A percentile compares a stretch with the other conserved stretches of the same genome.
Evolutionary conservation across 1,139 yeast species (phyloP).

Genomic region (Arxiozyma heterogenica): DNA sequence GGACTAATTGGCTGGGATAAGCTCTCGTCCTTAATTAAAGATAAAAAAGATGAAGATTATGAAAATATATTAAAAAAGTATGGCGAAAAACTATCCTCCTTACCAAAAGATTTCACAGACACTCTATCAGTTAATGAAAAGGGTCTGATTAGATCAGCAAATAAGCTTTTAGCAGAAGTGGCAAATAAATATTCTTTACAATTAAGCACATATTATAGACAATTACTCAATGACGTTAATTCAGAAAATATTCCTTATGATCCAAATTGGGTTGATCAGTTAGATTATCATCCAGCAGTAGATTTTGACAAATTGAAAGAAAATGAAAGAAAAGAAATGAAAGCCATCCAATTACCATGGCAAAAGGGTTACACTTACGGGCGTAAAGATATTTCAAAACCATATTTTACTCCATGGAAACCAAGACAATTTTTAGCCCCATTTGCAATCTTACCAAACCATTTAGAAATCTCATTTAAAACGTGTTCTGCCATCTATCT

Average conservation of each 20-base stretch:
- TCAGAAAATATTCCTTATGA: slow-evolving; percentile 37
- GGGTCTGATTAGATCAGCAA: slow-evolving; percentile 19
- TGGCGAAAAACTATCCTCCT: slow-evolving; percentile 14
- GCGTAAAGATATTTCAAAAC: slow-evolving; percentile 62
- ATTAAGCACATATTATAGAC: slow-evolving; percentile 24
- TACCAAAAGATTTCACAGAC: slow-evolving; percentile 21
- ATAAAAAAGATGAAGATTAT: slow-evolving; percentile 11
- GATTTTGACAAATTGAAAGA: slow-evolving; percentile 49
- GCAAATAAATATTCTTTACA: slow-evolving; percentile 22
- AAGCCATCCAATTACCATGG: slow-evolving; percentile 53
- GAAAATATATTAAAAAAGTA: slow-evolving; percentile 17
- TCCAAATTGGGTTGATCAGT: slow-evolving; percentile 48
- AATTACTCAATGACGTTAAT: slow-evolving; percentile 20
- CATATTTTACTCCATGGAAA: slow-evolving; percentile 93
- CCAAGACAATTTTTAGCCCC: slow-evolving; percentile 92
- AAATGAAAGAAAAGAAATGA: slow-evolving; percentile 37
- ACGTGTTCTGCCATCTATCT: slow-evolving; percentile 93
- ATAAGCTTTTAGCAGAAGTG: slow-evolving; percentile 16
- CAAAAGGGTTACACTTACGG: slow-evolving; percentile 65
- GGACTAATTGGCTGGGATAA: slow-evolving; percentile 13
- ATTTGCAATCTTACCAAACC: slow-evolving; percentile 85
- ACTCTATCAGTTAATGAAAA: slow-evolving; percentile 17
- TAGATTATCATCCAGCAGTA: slow-evolving; percentile 40
- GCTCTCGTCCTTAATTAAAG: slow-evolving; percentile 3
- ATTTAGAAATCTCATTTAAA: slow-evolving; percentile 77